These are phyloP conservation scores for Puccinia triticina DNA, from an alignment of 1,284 basidiomycete genomes.

Conservation along the genomic window DNA sequence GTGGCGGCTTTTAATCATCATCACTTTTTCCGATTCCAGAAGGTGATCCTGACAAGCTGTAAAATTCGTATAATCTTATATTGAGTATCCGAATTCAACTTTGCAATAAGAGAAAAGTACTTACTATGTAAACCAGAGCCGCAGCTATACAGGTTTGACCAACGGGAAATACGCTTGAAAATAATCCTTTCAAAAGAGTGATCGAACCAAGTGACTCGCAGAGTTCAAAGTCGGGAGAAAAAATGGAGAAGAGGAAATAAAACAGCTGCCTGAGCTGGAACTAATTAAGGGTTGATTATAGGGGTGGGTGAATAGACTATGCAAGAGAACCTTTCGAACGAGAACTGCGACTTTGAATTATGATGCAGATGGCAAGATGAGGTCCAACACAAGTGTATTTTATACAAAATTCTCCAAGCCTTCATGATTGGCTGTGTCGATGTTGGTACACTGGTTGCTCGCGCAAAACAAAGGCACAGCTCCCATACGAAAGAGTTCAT, in stretches of 20 bases:
- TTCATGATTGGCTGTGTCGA: neutral
- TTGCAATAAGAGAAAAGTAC: neutral
- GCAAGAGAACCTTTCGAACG: neutral
- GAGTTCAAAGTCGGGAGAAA: neutral
- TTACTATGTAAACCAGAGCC: neutral
- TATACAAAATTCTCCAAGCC: neutral
- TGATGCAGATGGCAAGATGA: neutral
- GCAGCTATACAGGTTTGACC: neutral
- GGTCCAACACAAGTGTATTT: neutral
- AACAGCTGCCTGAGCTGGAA: neutral
- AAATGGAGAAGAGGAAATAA: neutral
- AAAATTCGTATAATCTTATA: neutral
- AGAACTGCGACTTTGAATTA: neutral
- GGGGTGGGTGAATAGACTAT: neutral
- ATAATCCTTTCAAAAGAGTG: neutral
- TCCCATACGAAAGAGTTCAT: neutral
- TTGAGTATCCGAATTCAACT: neutral
- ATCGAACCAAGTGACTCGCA: slow-evolving; percentile 5
- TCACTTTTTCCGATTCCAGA: slow-evolving; percentile 1
- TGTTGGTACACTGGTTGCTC: neutral
- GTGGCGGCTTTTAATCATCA: neutral
- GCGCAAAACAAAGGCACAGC: neutral
- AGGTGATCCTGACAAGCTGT: neutral
- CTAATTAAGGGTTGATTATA: neutral
- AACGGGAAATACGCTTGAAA: neutral